Percentiles rank a stretch among this genome's conserved stretches.
Evolutionary conservation across 2,329 filamentous ascomycete species (phyloP).

Genomic region (Rhexocercosporidium sp.): DNA sequence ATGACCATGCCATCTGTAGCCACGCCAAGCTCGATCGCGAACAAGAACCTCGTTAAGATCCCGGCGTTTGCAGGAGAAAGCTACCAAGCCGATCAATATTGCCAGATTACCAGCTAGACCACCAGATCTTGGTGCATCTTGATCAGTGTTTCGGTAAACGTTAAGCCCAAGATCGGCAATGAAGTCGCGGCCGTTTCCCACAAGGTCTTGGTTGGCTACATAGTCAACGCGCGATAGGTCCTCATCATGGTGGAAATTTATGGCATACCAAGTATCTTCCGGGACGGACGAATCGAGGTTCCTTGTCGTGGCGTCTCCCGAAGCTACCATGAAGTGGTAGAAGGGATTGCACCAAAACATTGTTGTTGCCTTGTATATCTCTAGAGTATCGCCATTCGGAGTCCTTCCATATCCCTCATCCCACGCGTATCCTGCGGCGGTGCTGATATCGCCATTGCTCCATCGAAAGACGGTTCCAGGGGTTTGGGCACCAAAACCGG

Average conservation of each 20-base stretch:
- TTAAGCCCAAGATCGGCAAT: constrained; percentile 26
- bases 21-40: no score
- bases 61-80: constrained; percentile 40
- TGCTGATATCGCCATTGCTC: constrained; percentile 19
- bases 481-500: constrained; percentile 28
- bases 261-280: constrained; percentile 24
- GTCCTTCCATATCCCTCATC: neutral
- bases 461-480: constrained; percentile 36
- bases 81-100: constrained; percentile 34
- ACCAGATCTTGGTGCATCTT: neutral
- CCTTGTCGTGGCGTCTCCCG: constrained; percentile 19
- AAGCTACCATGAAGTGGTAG: constrained; percentile 21
- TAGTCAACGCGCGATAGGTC: constrained; percentile 20
- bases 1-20: constrained; percentile 34
- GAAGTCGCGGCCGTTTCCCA: constrained; percentile 22
- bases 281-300: constrained; percentile 3
- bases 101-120: constrained; percentile 34
- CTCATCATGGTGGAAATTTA: constrained; percentile 24
- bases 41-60: no score
- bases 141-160: constrained; percentile 11
- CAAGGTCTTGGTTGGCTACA: constrained; percentile 20
- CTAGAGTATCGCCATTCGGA: constrained; percentile 5
- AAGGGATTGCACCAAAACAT: constrained; percentile 31
- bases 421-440: constrained; percentile 13
- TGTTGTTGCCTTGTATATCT: no score